phyloP scores from a whole-genome alignment of 2,329 filamentous ascomycete genomes.

The Penicillium thymicola region DNA sequence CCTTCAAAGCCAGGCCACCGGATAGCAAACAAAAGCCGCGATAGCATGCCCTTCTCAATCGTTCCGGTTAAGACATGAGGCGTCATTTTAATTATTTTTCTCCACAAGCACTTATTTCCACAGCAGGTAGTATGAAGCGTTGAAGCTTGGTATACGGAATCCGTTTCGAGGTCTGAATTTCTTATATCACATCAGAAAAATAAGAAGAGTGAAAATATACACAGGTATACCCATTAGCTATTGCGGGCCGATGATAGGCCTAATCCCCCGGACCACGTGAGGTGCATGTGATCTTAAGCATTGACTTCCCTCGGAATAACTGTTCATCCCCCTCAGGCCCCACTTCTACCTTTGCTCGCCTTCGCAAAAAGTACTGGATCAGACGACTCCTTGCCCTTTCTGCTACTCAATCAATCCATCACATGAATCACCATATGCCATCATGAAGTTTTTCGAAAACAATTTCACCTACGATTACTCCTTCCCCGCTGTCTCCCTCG shows the following conservation, averaged over 20 bases:
- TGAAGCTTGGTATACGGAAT: neutral
- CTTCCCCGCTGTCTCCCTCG: conserved; percentile 63
- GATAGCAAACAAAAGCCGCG: neutral
- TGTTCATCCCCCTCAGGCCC: conserved; percentile 1
- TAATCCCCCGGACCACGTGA: conserved; percentile 2
- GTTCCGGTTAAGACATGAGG: too few species aligned
- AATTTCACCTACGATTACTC: conserved; percentile 62
- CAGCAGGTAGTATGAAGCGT: neutral
- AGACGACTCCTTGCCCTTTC: conserved; percentile 12
- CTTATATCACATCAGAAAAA: neutral
- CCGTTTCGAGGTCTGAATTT: neutral
- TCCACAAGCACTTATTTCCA: neutral
- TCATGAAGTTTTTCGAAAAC: conserved; percentile 53
- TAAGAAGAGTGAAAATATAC: neutral
- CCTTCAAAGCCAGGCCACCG: neutral
- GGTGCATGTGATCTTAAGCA: neutral
- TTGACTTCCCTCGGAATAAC: conserved; percentile 4
- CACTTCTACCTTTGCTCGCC: conserved; percentile 12
- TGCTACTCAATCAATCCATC: conserved; percentile 2
- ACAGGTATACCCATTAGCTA: neutral
- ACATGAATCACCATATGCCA: conserved; percentile 25
- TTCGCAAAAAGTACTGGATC: conserved; percentile 20
- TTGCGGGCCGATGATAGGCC: conserved; percentile 4
- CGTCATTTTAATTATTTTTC: neutral
- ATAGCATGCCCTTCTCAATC: neutral